Evolutionary conservation across 176 grass and related monocot genomes (phyloP), one percentile per base, ranked within the genome.

Genomic region (Musa acuminata): DNA sequence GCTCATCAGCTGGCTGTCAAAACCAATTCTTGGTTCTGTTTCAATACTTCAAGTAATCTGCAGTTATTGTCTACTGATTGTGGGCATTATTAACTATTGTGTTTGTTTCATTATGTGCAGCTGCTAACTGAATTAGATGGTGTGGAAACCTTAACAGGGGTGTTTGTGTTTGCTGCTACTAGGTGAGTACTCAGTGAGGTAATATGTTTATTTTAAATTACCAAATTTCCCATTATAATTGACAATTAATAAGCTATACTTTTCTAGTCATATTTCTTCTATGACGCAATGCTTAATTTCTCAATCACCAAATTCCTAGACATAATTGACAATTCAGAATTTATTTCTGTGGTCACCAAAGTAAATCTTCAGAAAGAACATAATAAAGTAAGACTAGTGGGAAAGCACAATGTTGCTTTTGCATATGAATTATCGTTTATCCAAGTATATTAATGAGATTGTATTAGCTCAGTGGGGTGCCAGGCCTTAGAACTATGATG

Each of bases 131-230:
- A 93, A 84, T 82, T 98, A 59, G 90, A 98, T 85, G 94, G 95
- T 67, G 95, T 98, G 58, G 95, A 98, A 80, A 83, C 90, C 75
- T 80, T 98, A 73, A 98, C 83, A 12, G 95, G 90, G 49, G 95
- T 93, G 75, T 93, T 93, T 87, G 95, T 98, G 64, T 98, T 98
- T 91, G 95, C 95, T 72, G 90, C 90, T 57, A 96, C 93, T 12
- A 96, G 89, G 89, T 96, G 69, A 75, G 81, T 26, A 65, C 59
- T 73, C 70, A 53, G 7, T 17, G 11, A 67, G 25, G 26, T 26
- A 3, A 51, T 23, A 20, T 51, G 52, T 72, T 11, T n/a, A 71
- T 50, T 13, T 60, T 71, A 9, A 50, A 8, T 54, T 54, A 11
- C 5, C 20, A 24, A 53, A 3, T 73, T 54, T 7, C 1, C 24